phyloP scores from a whole-genome alignment of 768 basidiomycete genomes.

The Mycena chlorophos region DNA sequence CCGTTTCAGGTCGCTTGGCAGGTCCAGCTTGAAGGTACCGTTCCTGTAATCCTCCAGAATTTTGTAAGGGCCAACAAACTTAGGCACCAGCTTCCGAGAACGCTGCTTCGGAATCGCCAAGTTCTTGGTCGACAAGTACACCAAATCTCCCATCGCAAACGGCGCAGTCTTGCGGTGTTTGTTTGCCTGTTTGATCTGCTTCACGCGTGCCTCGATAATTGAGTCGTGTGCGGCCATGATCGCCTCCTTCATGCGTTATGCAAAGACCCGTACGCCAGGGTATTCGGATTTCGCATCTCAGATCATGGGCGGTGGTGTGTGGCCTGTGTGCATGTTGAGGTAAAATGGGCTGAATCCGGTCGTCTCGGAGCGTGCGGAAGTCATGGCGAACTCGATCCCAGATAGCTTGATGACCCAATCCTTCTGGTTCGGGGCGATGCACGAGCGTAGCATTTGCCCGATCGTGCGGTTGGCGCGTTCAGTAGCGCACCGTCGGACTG shows the following conservation, averaged over 20 bases:
- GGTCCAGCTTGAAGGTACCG: too few relatives aligned
- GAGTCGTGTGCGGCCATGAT: slow-evolving; percentile 29
- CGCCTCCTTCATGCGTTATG: slow-evolving; percentile 17
- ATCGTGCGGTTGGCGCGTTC: slow-evolving; percentile 21
- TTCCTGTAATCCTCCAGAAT: too few relatives aligned
- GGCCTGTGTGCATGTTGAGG: slow-evolving; percentile 23
- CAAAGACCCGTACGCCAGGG: slow-evolving; percentile 11
- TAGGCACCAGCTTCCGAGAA: slow-evolving; percentile 35
- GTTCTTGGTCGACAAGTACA: slow-evolving; percentile 23
- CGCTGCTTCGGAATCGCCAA: slow-evolving; percentile 26
- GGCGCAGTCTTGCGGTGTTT: slow-evolving; percentile 8
- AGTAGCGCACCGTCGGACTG: slow-evolving; percentile 32
- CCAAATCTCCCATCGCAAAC: slow-evolving; percentile 30
- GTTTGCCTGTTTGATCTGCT: slow-evolving; percentile 29
- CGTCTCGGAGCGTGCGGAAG: slow-evolving; percentile 18
- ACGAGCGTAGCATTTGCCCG: slow-evolving; percentile 18
- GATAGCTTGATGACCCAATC: not conserved
- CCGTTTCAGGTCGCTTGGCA: too few relatives aligned
- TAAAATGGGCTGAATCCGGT: slow-evolving; percentile 30
- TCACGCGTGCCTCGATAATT: slow-evolving; percentile 26
- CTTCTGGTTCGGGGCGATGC: slow-evolving; percentile 9
- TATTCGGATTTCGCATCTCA: slow-evolving; percentile 12
- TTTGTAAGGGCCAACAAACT: too few relatives aligned
- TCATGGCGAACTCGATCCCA: slow-evolving; percentile 5
- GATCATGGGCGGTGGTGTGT: slow-evolving; percentile 25